A percentile compares a stretch with the other conserved stretches of the same genome.
Conservation (phyloP, 2,329 filamentous ascomycete species). For the Neofusicoccum sp. region DNA sequence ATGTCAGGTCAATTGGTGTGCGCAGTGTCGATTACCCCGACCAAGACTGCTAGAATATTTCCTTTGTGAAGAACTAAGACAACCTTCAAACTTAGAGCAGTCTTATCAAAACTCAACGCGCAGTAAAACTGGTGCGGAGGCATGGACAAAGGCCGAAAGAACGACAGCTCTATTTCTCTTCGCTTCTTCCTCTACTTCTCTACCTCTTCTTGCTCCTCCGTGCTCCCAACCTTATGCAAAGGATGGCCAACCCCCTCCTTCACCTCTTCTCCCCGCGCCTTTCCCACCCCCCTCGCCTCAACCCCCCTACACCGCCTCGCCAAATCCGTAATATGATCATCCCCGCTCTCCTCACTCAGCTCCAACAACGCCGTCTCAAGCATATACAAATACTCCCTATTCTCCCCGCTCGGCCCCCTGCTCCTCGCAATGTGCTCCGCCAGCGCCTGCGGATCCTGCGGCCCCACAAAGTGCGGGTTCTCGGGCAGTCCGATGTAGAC, state of each 20-base stretch:
- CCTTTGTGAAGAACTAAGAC: too few species aligned
- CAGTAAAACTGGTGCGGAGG: too few species aligned
- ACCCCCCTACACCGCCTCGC: conserved; percentile 68
- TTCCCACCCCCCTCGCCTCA: conserved; percentile 54
- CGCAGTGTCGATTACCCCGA: too few species aligned
- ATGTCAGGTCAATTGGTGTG: too few species aligned
- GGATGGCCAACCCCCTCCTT: neutral
- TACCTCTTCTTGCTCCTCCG: conserved; percentile 61
- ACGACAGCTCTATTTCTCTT: neutral
- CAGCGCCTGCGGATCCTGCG: conserved; percentile 73
- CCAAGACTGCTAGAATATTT: too few species aligned
- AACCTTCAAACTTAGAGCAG: too few species aligned
- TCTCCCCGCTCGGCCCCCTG: conserved; percentile 80
- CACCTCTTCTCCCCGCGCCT: conserved; percentile 60
- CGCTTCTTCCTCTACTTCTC: conserved; percentile 38
- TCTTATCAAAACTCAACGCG: too few species aligned
- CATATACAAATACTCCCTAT: conserved; percentile 82
- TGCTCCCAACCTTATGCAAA: conserved; percentile 48
- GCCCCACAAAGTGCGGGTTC: conserved; percentile 88
- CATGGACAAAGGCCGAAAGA: too few species aligned
- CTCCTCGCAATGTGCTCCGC: conserved; percentile 78
- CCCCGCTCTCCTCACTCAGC: conserved; percentile 72
- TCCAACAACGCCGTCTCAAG: conserved; percentile 72
- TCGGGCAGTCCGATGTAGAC: conserved; percentile 94
- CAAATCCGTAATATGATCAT: conserved; percentile 82